Evolutionary conservation across 495 filamentous ascomycete genomes (phyloP).

Genomic region (Penicillium riverlandense): DNA sequence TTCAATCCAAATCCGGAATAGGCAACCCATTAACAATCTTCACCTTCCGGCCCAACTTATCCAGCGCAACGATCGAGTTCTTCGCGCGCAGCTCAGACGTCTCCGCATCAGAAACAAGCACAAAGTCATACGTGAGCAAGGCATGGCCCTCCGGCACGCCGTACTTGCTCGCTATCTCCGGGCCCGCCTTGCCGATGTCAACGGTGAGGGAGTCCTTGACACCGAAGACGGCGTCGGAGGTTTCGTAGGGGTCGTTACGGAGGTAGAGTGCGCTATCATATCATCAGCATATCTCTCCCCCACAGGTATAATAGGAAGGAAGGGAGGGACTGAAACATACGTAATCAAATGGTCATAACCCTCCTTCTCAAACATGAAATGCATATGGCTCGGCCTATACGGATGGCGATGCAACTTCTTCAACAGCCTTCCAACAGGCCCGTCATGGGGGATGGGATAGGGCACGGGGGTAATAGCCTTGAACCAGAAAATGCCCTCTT

Average conservation of each 20-base stretch:
- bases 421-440: conserved; percentile 78
- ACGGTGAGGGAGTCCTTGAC: conserved; percentile 81
- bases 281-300: not conserved
- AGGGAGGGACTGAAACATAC: conserved; percentile 37
- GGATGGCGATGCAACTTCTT: conserved; percentile 64
- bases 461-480: conserved; percentile 78
- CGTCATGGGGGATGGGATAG: conserved; percentile 87
- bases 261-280: conserved; percentile 64
- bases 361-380: conserved; percentile 89
- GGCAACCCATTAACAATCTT: conserved; percentile 79
- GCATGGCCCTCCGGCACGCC: conserved; percentile 45
- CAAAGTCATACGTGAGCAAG: conserved; percentile 64
- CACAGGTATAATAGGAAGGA: not conserved
- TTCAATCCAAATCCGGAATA: conserved; percentile 65
- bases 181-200: conserved; percentile 58
- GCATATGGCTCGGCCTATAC: conserved; percentile 82
- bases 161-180: conserved; percentile 52
- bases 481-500: conserved; percentile 78
- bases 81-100: conserved; percentile 58
- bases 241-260: conserved; percentile 80
- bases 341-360: conserved; percentile 84
- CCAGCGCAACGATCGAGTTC: conserved; percentile 65
- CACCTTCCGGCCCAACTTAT: conserved; percentile 62
- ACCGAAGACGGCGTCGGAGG: conserved; percentile 86
- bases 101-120: conserved; percentile 66